These are phyloP conservation scores for Davidsoniella australis DNA, from an alignment of 2,329 filamentous ascomycete species.

Conservation along the genomic window DNA sequence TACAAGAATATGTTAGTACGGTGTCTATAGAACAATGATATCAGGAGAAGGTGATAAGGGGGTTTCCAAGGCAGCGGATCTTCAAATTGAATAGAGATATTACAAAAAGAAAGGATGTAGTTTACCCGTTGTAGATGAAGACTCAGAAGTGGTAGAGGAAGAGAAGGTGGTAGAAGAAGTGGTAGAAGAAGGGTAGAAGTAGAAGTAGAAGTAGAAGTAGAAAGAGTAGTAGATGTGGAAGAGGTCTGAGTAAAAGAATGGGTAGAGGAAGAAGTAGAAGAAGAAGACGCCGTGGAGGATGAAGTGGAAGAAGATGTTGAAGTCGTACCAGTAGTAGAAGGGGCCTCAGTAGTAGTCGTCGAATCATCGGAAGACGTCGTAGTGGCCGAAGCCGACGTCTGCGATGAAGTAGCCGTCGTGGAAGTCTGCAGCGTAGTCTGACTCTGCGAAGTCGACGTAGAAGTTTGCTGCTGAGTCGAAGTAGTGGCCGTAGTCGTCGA, in stretches of 20 bases:
- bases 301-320: constrained; percentile 6
- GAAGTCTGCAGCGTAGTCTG: constrained; percentile 2
- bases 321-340: constrained; percentile 7
- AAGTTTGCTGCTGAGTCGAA: not conserved
- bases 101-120: not conserved
- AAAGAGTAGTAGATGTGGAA: constrained; percentile 16
- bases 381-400: constrained; percentile 12
- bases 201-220: constrained; percentile 18
- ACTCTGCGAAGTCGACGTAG: constrained; percentile 10
- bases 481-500: constrained; percentile 13
- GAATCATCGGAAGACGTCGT: constrained; percentile 18
- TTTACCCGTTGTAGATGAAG: not conserved
- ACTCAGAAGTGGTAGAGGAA: constrained; percentile 11
- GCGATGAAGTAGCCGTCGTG: not conserved
- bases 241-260: constrained; percentile 10
- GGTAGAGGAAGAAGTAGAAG: constrained; percentile 10
- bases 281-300: constrained; percentile 8
- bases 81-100: not conserved
- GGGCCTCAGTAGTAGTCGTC: constrained; percentile 13
- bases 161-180: constrained; percentile 8
- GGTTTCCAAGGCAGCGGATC: not conserved
- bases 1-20: not conserved
- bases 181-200: constrained; percentile 12
- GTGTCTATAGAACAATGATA: not conserved
- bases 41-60: not conserved